Evolutionary conservation across 352 stramenopile genomes (phyloP).

Genomic region (Thraustochytrium sp.): DNA sequence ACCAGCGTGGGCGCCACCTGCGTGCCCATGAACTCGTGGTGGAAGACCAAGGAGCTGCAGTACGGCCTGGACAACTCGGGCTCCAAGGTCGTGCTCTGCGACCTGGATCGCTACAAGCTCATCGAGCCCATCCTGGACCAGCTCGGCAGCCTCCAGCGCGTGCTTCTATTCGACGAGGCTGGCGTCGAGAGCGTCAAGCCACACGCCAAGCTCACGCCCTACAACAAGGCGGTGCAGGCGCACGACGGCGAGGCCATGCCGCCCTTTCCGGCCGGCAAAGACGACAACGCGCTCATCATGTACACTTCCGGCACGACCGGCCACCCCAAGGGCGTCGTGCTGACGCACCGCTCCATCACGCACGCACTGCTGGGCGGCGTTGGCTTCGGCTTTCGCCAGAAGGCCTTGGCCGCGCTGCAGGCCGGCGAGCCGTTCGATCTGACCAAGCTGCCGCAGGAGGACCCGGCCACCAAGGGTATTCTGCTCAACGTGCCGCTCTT

Average conservation of each 20-base stretch:
- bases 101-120: slow-evolving; percentile 10
- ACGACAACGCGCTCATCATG: slow-evolving; percentile 67
- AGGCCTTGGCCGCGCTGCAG: not conserved
- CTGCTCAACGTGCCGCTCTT: slow-evolving; percentile 32
- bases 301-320: slow-evolving; percentile 78
- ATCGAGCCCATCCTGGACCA: slow-evolving; percentile 34
- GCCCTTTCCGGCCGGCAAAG: not conserved
- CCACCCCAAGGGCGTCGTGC: slow-evolving; percentile 72
- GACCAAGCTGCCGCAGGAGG: not conserved
- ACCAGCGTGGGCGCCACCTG: not conserved
- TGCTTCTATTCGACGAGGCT: not conserved
- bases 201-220: not conserved
- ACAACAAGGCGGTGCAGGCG: not conserved
- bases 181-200: not conserved
- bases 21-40: slow-evolving; percentile 44
- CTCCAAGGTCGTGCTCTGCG: slow-evolving; percentile 30
- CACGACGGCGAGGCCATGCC: not conserved
- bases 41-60: slow-evolving; percentile 44
- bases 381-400: not conserved
- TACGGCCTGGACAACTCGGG: slow-evolving; percentile 26
- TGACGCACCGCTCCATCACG: slow-evolving; percentile 61
- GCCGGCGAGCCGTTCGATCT: not conserved
- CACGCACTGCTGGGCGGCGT: not conserved
- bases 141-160: not conserved
- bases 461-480: not conserved